Evolutionary conservation across 257 asterid genomes (phyloP), one percentile per base, ranked within the genome.

Genomic region (Anisodus acutangulus): DNA sequence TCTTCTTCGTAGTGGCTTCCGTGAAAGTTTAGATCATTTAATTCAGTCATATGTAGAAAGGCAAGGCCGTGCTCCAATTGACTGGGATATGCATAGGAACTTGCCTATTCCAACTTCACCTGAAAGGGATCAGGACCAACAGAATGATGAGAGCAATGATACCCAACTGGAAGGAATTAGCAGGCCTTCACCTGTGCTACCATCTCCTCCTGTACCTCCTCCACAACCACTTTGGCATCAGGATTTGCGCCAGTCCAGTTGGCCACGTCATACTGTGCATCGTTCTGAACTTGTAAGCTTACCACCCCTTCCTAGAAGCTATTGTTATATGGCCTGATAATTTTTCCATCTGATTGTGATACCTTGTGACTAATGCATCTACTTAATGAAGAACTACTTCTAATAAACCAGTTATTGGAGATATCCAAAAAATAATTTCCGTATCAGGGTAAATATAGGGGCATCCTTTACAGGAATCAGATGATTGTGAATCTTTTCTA

Each of bases 191-290:
- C 74, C 88, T 64, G 93, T 87, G 69, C 86, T 90, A 85, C 97
- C 95, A 19, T 87, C 95, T 83, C 95, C 97, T 87, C 98, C 95
- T 10, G 92, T 88, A 51, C 98, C 97, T 49, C 98, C 98, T 13
- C 95, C 98, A 58, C 97, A 85, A 83, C 98, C 98, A 64, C 93
- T 91, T 84, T 92, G 98, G 97, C 98, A 95, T 87, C 98, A 89
- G 87, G 95, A 86, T 82, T 88, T 93, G 88, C 95, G 90, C 84
- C 96, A 93, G 68, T 84, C 99, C 58, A 88, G 92, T 78, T 97
- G 97, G 98, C 78, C 95, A 78, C 97, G 97, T 68, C 96, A 88
- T 78, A 88, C 79, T 90, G 92, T 88, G 69, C 97, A 91, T 88
- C 98, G 95, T 80, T 83, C 98, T 69, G 98, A 97, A 87, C 90